Percentiles rank a stretch among this genome's conserved stretches.
These are phyloP conservation scores for Geranomyces michiganensis DNA, from an alignment of 192 early-diverging fungal genomes.

Conservation along the genomic window DNA sequence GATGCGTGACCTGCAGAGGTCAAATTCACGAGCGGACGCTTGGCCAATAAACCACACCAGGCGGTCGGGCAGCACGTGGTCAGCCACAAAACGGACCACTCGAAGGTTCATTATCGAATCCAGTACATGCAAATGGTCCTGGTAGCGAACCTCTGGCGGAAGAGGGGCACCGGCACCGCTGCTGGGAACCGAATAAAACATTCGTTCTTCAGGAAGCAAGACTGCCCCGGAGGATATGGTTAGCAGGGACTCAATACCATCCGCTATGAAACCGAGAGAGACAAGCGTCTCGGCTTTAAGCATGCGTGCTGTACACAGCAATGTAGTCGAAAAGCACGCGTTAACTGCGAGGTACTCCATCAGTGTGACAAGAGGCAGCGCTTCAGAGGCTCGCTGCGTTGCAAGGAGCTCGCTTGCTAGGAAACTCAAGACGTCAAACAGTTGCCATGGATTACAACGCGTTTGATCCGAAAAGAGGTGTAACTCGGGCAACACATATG, in stretches of 20 bases:
- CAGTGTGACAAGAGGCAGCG: slow-evolving; percentile 13
- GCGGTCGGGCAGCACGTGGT: slow-evolving; percentile 23
- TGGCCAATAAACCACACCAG: slow-evolving; percentile 21
- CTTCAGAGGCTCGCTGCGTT: slow-evolving; percentile 4
- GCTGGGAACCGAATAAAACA: slow-evolving; percentile 9
- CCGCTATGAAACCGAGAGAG: slow-evolving; percentile 8
- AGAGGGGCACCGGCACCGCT: slow-evolving; percentile 14
- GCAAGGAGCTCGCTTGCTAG: slow-evolving; percentile 19
- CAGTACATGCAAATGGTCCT: slow-evolving; percentile 19
- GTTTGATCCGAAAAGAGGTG: slow-evolving; percentile 22
- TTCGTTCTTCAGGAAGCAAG: slow-evolving; percentile 17
- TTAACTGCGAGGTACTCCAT: slow-evolving; percentile 13
- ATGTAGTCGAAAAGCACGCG: slow-evolving; percentile 10
- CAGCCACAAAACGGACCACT: slow-evolving; percentile 21
- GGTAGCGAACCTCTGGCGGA: slow-evolving; percentile 6
- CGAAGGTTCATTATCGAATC: slow-evolving; percentile 18
- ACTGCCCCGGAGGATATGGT: slow-evolving; percentile 18
- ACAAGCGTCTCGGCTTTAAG: slow-evolving; percentile 27
- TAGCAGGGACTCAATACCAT: slow-evolving; percentile 19
- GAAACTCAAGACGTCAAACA: slow-evolving; percentile 5
- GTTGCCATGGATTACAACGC: background rate
- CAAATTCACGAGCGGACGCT: slow-evolving; percentile 11
- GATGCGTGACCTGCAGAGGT: slow-evolving; percentile 24
- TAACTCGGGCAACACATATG: slow-evolving; percentile 8
- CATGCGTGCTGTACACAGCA: slow-evolving; percentile 7